phyloP scores from a whole-genome alignment of 768 basidiomycete genomes.

The Gymnopilus junonius region DNA sequence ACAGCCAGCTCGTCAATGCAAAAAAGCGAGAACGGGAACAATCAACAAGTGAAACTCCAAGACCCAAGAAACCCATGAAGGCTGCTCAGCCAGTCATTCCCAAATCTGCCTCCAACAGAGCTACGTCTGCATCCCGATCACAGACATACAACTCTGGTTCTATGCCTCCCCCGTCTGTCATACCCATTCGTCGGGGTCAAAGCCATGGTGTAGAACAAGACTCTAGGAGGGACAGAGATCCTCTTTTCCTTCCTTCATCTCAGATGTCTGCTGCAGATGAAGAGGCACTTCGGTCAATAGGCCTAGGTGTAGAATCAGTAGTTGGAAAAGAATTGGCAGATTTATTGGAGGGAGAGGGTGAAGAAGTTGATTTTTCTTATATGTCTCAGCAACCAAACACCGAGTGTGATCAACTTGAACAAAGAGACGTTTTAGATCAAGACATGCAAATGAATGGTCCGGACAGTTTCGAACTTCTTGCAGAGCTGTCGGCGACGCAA shows the following conservation, averaged over 20 bases:
- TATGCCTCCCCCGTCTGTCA: slow-evolving; percentile 44
- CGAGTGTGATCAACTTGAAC: slow-evolving; percentile 6
- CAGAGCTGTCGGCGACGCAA: slow-evolving; percentile 47
- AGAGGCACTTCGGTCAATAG: slow-evolving; percentile 58
- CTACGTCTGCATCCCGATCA: slow-evolving; percentile 24
- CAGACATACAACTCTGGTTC: slow-evolving; percentile 32
- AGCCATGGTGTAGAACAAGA: background rate
- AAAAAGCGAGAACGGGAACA: slow-evolving; percentile 52
- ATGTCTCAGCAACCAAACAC: slow-evolving; percentile 28
- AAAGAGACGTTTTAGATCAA: slow-evolving; percentile 1
- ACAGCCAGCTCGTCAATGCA: slow-evolving; percentile 20
- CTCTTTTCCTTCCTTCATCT: slow-evolving; percentile 56
- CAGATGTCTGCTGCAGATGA: slow-evolving; percentile 62
- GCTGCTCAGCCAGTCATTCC: slow-evolving; percentile 45
- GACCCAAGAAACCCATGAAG: slow-evolving; percentile 57
- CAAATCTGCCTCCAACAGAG: slow-evolving; percentile 14
- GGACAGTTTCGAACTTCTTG: slow-evolving; percentile 40
- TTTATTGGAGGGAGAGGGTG: slow-evolving; percentile 63
- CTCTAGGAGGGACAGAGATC: slow-evolving; percentile 25
- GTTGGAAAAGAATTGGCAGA: slow-evolving; percentile 60
- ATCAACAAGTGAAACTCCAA: slow-evolving; percentile 42
- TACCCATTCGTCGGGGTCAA: slow-evolving; percentile 18
- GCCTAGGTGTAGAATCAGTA: slow-evolving; percentile 74
- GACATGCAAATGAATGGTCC: slow-evolving; percentile 25
- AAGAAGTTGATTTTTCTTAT: slow-evolving; percentile 51